Evolutionary conservation across 495 filamentous ascomycete species (phyloP), one percentile per base, ranked within the genome.

Genomic region (Penicillium subrubescens): DNA sequence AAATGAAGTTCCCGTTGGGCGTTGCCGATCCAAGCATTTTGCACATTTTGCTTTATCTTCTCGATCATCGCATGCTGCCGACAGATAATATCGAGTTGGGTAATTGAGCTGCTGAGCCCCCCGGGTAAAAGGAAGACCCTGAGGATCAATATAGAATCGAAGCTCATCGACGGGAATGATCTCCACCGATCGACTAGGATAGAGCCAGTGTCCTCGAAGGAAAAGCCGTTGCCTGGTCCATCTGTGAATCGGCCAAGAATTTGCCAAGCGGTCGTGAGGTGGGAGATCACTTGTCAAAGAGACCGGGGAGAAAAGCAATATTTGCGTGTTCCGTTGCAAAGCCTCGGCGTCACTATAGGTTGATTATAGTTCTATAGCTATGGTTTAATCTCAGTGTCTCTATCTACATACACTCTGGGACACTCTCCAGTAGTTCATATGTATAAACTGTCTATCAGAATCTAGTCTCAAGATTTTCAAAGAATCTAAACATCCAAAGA

Each of bases 211-310:
- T 57, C 12, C n/a, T 44, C 14, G 10, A 5, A 57, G 59, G 29
- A 50, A 71, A 71, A 69, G 63, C 39, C 61, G 69, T 43, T 71
- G 69, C 69, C 69, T 69, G 59, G 31, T 21, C n/a, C 12, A 62
- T 57, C 2, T 23, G 46, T 19, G 48, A 27, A 60, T 55, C 10
- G 44, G 69, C 69, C 66, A 71, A 71, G 69, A 65, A 7, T 35
- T 37, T 21, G 55, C 54, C 44, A 64, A 59, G 58, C 5, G 21
- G 17, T 17, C 10, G 15, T 17, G 14, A 29, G 23, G 8, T 31
- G 37, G 4, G 35, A 37, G 5, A 11, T 60, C 51, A 33, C 51
- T 31, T 23, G 55, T 41, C 12, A 5, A 53, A 25, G 35, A 35
- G 19, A 31, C 6, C 17, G 48, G 43, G 1, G 10, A 33, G 31